Conservation (phyloP, 139 green algal species). For the Zygnema circumcarinatum region DNA sequence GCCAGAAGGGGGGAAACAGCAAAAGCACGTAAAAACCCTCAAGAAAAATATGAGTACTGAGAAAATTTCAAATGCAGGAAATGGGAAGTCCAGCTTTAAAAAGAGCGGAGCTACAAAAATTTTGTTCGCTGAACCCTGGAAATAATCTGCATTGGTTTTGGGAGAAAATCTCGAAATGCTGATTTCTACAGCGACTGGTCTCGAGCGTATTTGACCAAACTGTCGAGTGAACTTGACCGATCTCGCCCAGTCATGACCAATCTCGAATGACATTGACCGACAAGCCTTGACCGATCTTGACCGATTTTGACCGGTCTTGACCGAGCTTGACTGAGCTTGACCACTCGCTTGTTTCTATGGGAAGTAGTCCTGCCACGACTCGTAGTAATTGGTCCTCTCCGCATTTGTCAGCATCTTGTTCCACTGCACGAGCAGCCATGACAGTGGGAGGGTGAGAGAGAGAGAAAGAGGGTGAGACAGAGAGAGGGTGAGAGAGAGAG, state of each 20-base stretch:
- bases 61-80: background rate
- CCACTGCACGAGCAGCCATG: conserved; percentile 12
- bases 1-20: no score
- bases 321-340: no score
- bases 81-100: background rate
- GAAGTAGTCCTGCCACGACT: conserved; percentile 44
- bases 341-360: no score
- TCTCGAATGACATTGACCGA: no score
- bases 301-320: no score
- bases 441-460: background rate
- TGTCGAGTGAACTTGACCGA: no score
- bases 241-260: no score
- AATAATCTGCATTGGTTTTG: background rate
- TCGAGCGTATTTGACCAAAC: no score
- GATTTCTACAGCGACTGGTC: no score
- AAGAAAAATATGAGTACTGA: background rate
- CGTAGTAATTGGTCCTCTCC: conserved; percentile 39
- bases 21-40: no score
- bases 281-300: no score
- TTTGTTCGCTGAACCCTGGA: background rate
- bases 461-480: background rate
- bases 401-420: conserved; percentile 49
- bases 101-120: background rate
- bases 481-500: background rate
- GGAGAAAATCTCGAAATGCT: background rate